phyloP scores from a whole-genome alignment of 1,284 basidiomycete genomes.

The Wallemia ichthyophaga region DNA sequence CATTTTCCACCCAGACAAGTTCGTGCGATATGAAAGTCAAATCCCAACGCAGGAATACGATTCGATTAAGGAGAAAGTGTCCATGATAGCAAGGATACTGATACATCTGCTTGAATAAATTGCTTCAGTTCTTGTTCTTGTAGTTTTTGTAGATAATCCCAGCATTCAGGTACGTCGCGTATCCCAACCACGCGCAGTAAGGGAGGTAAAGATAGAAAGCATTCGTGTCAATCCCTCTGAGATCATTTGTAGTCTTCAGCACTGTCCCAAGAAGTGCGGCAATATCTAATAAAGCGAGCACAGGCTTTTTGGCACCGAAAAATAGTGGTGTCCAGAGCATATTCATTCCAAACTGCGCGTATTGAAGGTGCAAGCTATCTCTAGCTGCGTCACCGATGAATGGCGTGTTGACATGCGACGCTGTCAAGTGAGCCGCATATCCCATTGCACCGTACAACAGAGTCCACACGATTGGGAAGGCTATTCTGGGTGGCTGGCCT shows the following conservation, averaged over 20 bases:
- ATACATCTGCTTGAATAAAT: neutral
- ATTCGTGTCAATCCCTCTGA: slow-evolving; percentile 19
- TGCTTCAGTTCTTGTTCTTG: neutral
- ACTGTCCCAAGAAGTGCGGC: slow-evolving; percentile 28
- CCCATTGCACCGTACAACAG: neutral
- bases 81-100: neutral
- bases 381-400: neutral
- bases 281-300: slow-evolving; percentile 30
- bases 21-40: neutral
- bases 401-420: neutral
- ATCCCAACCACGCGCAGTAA: slow-evolving; percentile 32
- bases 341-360: slow-evolving; percentile 36
- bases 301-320: slow-evolving; percentile 27
- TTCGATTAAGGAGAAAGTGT: neutral
- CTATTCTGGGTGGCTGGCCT: neutral
- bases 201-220: slow-evolving; percentile 29
- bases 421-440: neutral
- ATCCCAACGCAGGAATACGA: neutral
- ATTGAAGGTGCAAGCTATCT: slow-evolving; percentile 28
- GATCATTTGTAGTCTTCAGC: slow-evolving; percentile 28
- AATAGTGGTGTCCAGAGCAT: slow-evolving; percentile 39
- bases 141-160: slow-evolving; percentile 24
- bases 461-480: neutral
- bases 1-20: neutral
- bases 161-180: slow-evolving; percentile 38